Evolutionary conservation across 108 stramenopile genomes (phyloP).

Genomic region (Stephanodiscus triporus): DNA sequence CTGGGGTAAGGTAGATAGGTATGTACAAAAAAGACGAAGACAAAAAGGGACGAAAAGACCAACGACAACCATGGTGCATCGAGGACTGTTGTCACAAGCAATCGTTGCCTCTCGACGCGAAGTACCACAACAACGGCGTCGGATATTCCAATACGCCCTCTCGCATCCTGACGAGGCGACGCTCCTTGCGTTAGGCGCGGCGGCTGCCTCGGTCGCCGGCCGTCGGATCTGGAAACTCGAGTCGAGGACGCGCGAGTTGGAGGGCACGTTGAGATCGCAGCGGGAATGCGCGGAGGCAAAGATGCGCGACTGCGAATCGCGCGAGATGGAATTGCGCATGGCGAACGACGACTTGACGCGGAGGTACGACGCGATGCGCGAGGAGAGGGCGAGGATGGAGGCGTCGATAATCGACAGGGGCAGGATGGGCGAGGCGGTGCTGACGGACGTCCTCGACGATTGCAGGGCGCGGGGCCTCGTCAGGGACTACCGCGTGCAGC

Average conservation of each 20-base stretch:
- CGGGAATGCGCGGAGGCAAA: neutral
- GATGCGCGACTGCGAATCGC: neutral
- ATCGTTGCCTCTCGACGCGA: neutral
- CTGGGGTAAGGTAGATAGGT: no score
- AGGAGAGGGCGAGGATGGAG: neutral
- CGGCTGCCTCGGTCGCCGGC: neutral
- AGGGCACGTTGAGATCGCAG: neutral
- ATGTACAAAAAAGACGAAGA: no score
- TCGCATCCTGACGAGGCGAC: slow-evolving; percentile 1
- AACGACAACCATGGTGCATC: neutral
- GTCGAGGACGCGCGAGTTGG: neutral
- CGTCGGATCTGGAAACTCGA: slow-evolving; percentile 1
- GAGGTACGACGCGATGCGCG: neutral
- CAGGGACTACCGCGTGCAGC: neutral
- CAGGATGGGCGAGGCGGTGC: neutral
- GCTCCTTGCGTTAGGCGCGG: neutral
- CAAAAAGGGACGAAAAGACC: no score
- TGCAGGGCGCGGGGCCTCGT: neutral
- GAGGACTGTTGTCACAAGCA: neutral
- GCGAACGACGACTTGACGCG: neutral
- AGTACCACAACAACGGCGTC: neutral
- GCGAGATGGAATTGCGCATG: neutral
- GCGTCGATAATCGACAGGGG: neutral
- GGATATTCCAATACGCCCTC: neutral
- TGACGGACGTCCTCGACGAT: neutral